Conservation (phyloP, 1,139 yeast species). For the Pneumocystis sp. region DNA sequence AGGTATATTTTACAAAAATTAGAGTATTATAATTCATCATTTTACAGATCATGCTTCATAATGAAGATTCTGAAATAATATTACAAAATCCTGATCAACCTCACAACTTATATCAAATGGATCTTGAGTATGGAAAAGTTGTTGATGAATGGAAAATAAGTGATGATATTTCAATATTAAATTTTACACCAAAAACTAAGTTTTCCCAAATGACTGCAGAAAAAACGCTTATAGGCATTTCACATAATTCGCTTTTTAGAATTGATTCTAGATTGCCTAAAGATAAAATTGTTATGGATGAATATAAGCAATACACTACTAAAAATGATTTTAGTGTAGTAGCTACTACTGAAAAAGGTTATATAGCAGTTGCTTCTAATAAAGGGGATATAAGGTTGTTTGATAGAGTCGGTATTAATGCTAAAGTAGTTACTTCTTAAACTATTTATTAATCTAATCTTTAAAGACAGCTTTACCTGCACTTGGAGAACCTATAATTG, state of each 20-base stretch:
- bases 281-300: constrained; percentile 42
- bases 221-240: constrained; percentile 56
- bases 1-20: constrained; percentile 17
- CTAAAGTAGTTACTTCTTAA: constrained; percentile 28
- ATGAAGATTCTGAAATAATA: constrained; percentile 53
- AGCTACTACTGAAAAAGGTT: constrained; percentile 60
- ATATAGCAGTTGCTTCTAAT: constrained; percentile 57
- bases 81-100: constrained; percentile 38
- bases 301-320: constrained; percentile 38
- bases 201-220: constrained; percentile 61
- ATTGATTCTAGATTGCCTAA: constrained; percentile 63
- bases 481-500: constrained; percentile 55
- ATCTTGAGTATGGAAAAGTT: constrained; percentile 59
- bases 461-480: constrained; percentile 51
- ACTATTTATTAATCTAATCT: not conserved
- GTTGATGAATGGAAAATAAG: constrained; percentile 65
- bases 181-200: constrained; percentile 54
- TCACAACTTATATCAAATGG: constrained; percentile 51
- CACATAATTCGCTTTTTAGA: constrained; percentile 48
- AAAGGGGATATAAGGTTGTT: constrained; percentile 65
- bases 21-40: not conserved
- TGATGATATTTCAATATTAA: constrained; percentile 32
- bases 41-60: constrained; percentile 46
- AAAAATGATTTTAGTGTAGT: constrained; percentile 46
- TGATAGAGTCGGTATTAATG: constrained; percentile 55